Conservation (phyloP, 495 filamentous ascomycete species). For the Sporormia fimetaria region DNA sequence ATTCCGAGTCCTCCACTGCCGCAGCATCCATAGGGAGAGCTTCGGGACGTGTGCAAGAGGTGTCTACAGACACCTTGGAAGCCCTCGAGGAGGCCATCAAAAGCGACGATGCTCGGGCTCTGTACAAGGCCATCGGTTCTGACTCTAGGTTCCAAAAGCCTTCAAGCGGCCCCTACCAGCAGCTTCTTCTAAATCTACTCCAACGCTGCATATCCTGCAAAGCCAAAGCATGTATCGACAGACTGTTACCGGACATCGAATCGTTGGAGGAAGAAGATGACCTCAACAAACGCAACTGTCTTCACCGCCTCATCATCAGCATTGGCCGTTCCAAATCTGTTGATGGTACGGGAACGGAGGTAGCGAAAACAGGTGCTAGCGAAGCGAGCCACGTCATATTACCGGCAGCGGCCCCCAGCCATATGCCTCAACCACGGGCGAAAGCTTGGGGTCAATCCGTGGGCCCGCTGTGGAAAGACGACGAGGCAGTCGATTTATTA, state of each 20-base stretch:
- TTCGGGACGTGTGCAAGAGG: conserved; percentile 55
- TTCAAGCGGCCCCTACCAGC: conserved; percentile 40
- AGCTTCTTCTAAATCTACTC: conserved; percentile 63
- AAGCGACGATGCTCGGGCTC: conserved; percentile 52
- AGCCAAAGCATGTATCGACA: conserved; percentile 54
- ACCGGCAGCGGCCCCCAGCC: conserved; percentile 57
- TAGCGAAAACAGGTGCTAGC: conserved; percentile 40
- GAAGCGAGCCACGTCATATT: conserved; percentile 58
- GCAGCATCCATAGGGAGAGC: conserved; percentile 58
- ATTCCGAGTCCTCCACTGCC: conserved; percentile 59
- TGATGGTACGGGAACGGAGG: conserved; percentile 36
- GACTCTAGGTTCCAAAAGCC: conserved; percentile 44
- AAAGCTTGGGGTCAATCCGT: conserved; percentile 33
- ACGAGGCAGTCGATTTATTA: conserved; percentile 65
- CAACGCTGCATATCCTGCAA: conserved; percentile 71
- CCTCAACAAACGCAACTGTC: conserved; percentile 84
- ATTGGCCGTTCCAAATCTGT: conserved; percentile 69
- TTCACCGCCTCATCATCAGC: conserved; percentile 82
- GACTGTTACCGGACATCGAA: conserved; percentile 53
- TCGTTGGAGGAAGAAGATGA: conserved; percentile 77
- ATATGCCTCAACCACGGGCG: conserved; percentile 46
- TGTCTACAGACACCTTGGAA: conserved; percentile 55
- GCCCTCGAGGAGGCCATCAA: conserved; percentile 67
- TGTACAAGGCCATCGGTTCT: conserved; percentile 49
- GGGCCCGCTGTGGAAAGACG: conserved; percentile 53